Percentiles rank a stretch among this genome's conserved stretches.
Conservation (phyloP, 352 stramenopile genomes). For the Globisporangium barbulae region DNA sequence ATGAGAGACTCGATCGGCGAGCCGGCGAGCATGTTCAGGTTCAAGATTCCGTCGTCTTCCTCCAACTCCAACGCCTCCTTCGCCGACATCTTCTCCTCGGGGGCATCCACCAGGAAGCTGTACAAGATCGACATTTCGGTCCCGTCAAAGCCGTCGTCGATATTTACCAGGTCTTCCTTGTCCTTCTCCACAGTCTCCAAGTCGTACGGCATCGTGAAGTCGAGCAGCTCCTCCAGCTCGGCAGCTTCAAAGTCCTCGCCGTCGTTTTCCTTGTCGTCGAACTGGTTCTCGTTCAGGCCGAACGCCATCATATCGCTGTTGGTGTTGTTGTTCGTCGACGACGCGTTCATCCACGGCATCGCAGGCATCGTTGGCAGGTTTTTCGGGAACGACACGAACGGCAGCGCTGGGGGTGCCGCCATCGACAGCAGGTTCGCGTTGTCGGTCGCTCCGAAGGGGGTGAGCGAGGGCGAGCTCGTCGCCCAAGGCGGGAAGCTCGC, state of each 20-base stretch:
- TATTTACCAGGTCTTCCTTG: conserved; percentile 71
- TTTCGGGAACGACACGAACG: conserved; percentile 68
- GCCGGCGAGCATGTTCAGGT: conserved; percentile 68
- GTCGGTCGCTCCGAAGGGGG: conserved; percentile 26
- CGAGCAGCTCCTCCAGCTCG: conserved; percentile 69
- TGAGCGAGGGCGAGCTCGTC: conserved; percentile 22
- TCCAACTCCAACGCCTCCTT: conserved; percentile 41
- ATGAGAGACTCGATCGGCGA: conserved; percentile 67
- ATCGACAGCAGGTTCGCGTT: conserved; percentile 64
- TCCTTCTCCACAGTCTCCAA: conserved; percentile 51
- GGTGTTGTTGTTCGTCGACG: conserved; percentile 9
- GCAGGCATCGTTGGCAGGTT: conserved; percentile 60
- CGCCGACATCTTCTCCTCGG: conserved; percentile 49
- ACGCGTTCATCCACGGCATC: conserved; percentile 23
- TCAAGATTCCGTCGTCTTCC: conserved; percentile 66
- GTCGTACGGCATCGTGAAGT: conserved; percentile 73
- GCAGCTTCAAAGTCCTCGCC: conserved; percentile 55
- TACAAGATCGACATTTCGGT: conserved; percentile 88
- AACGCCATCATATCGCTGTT: conserved; percentile 37
- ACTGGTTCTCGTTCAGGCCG: conserved; percentile 35
- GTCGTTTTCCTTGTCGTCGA: conserved; percentile 18
- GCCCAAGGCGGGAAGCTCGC: conserved; percentile 30
- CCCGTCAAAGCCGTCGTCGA: conserved; percentile 80
- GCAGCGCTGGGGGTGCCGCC: conserved; percentile 49
- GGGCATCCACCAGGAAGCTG: conserved; percentile 76